These are phyloP conservation scores for Stephania yunnanensis DNA, from an alignment of 164 flowering plant species.

Conservation along the genomic window DNA sequence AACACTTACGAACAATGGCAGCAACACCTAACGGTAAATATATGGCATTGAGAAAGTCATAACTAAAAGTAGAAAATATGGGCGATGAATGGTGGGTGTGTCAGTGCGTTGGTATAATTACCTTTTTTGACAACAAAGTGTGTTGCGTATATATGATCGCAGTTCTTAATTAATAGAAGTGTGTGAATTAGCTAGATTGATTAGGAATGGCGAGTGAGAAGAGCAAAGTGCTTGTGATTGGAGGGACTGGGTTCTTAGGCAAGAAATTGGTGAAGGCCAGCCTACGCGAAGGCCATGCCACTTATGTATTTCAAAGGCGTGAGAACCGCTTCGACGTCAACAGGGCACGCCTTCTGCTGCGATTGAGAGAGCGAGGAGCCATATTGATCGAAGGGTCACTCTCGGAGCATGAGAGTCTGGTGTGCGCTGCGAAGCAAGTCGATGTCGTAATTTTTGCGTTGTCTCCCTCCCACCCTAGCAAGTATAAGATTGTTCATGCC, in stretches of 20 bases:
- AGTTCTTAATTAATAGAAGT: no score
- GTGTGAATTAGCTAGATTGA: no score
- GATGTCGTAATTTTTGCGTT: slow-evolving; percentile 58
- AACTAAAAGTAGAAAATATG: no score
- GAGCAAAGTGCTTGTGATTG: not conserved
- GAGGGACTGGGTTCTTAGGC: not conserved
- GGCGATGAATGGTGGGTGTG: no score
- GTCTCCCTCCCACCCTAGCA: slow-evolving; percentile 36
- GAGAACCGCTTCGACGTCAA: slow-evolving; percentile 29
- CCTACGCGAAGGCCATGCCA: slow-evolving; percentile 33
- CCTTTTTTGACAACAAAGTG: no score
- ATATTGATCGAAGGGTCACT: slow-evolving; percentile 31
- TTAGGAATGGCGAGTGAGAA: not conserved
- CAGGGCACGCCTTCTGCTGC: not conserved
- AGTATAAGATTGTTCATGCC: slow-evolving; percentile 56
- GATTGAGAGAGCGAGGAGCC: not conserved
- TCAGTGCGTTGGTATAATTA: no score
- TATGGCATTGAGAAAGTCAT: no score
- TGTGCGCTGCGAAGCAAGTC: slow-evolving; percentile 44
- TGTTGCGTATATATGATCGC: no score
- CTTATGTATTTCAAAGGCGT: slow-evolving; percentile 33
- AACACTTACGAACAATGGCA: no score
- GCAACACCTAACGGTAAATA: no score
- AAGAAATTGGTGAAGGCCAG: slow-evolving; percentile 24
- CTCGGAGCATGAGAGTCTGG: slow-evolving; percentile 40